These are phyloP conservation scores for Populus hybrid DNA, from an alignment of 441 rosid species.

Conservation along the genomic window DNA sequence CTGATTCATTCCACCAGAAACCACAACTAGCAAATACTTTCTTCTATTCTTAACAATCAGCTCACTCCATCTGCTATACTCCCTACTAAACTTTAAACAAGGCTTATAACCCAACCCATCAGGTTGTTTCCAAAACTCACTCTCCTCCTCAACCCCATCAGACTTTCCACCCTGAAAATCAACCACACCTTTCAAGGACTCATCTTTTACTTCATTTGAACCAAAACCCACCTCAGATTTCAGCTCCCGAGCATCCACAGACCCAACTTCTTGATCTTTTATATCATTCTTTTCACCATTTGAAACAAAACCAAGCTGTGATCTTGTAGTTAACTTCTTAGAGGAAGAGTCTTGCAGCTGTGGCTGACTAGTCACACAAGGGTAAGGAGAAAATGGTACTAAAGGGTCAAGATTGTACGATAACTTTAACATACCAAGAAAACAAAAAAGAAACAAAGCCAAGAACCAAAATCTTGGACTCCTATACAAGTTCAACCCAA, in stretches of 20 bases:
- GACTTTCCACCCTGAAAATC: constrained; percentile 18
- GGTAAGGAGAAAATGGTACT: constrained; percentile 49
- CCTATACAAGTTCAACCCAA: constrained; percentile 26
- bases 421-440: constrained; percentile 50
- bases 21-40: constrained; percentile 67
- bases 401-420: constrained; percentile 46
- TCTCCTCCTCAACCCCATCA: constrained; percentile 18
- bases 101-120: constrained; percentile 86
- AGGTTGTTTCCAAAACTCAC: constrained; percentile 92
- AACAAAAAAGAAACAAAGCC: constrained; percentile 51
- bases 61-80: constrained; percentile 48
- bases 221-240: constrained; percentile 21
- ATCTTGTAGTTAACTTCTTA: constrained; percentile 13
- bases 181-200: constrained; percentile 1
- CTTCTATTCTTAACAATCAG: constrained; percentile 40
- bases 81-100: constrained; percentile 54
- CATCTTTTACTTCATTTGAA: constrained; percentile 7
- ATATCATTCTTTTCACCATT: background rate
- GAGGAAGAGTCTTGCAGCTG: constrained; percentile 17
- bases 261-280: background rate
- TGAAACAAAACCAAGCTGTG: constrained; percentile 20
- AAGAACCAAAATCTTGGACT: constrained; percentile 52
- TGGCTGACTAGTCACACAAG: constrained; percentile 39
- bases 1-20: no score
- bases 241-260: background rate